Evolutionary conservation across 1,284 basidiomycete species (phyloP).

Genomic region (Malassezia sympodialis): DNA sequence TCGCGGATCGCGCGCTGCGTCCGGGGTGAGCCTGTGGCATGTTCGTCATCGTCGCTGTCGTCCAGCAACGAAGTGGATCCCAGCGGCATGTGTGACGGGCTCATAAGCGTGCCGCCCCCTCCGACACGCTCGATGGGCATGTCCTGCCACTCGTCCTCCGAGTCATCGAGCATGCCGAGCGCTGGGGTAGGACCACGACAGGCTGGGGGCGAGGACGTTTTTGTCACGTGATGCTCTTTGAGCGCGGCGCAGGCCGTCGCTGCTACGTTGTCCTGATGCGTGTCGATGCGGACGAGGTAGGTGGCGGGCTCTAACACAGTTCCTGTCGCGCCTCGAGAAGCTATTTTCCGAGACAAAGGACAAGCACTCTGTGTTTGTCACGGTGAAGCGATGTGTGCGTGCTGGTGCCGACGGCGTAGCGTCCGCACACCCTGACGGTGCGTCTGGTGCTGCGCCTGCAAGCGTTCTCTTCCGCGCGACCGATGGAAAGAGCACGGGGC

Average conservation of each 20-base stretch:
- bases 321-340: conserved; percentile 27
- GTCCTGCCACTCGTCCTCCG: conserved; percentile 19
- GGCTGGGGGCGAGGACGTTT: background rate
- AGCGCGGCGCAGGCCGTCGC: background rate
- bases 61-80: background rate
- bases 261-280: conserved; percentile 1
- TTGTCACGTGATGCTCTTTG: background rate
- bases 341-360: conserved; percentile 26
- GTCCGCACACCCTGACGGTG: conserved; percentile 7
- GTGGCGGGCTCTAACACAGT: conserved; percentile 18
- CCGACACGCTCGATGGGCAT: conserved; percentile 17
- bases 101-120: background rate
- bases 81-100: background rate
- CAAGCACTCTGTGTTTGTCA: conserved; percentile 38
- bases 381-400: conserved; percentile 23
- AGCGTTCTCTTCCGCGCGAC: conserved; percentile 35
- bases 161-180: conserved; percentile 13
- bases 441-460: conserved; percentile 2
- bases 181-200: background rate
- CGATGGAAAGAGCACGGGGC: conserved; percentile 26
- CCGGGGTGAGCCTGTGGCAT: background rate
- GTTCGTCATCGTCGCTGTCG: conserved; percentile 8
- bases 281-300: conserved; percentile 6
- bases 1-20: background rate
- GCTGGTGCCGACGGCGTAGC: background rate